Base-by-base conservation (phyloP, 768 basidiomycete species). In the Tulasnella calospora region DNA sequence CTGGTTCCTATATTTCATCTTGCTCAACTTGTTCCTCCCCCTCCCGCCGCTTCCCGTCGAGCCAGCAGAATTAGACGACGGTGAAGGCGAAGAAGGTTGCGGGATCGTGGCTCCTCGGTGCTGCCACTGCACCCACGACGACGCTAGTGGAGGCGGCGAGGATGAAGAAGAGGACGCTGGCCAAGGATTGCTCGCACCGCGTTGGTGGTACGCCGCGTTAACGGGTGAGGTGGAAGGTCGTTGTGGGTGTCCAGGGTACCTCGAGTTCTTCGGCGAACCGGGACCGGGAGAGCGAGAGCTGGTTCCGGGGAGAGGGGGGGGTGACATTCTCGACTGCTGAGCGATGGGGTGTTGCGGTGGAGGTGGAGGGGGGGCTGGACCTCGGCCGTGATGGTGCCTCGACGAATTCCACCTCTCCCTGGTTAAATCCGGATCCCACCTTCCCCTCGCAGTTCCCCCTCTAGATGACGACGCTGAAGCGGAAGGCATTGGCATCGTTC, bases 401-500 rank as follows among this genome's bases (percentile, higher is more conserved):
- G 61, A 67, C 23, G 61, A 33, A 67, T 67, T 67, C 61, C 61
- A 67, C 61, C 61, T 67, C 61, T 67, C 61, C 61, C 38, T 40
- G n/a, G 61, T 67, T 12, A 33, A 10, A 30, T 67, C 61, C 7
- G 61, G 61, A 33, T 67, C 61, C 61, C 61, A 67, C 15, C 61
- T 67, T 27, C 61, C 61, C 61, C 57, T 61, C n/a, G 57, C 12
- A 61, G 4, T 61, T 10, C 57, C n/a, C 23, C 57, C 27, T 30
- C n/a, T 2, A 61, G 61, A 51, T 23, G 47, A 51, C 21, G 47
- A 10, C 61, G 61, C 15, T 12, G 61, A 30, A 8, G 61, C 61
- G 27, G 61, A 67, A 33, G 61, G 61, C 27, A 67, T 13, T 7
- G 61, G 61, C 61, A 67, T 67, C 61, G 61, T 67, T 33, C 61